Conservation (phyloP, 345 rosid genomes). For the Syzygium aromaticum region DNA sequence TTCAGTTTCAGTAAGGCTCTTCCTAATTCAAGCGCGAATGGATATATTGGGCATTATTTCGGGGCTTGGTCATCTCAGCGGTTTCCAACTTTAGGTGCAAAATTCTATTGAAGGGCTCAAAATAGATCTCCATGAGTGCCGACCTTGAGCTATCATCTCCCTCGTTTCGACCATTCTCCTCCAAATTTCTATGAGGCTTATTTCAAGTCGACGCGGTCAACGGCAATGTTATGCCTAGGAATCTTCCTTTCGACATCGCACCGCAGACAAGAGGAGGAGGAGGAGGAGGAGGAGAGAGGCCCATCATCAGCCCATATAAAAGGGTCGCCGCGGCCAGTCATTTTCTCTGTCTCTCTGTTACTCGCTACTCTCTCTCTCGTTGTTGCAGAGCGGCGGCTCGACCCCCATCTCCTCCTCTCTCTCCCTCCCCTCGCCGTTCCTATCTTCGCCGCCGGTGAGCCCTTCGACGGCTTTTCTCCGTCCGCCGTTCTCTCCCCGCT, state of each 20-base stretch:
- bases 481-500: not conserved
- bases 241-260: not conserved
- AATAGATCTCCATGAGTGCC: not conserved
- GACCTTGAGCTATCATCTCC: not conserved
- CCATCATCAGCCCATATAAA: not conserved
- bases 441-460: slow-evolving; percentile 16
- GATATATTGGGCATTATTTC: not conserved
- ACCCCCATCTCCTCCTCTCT: not conserved
- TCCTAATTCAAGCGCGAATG: not conserved
- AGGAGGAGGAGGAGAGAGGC: not conserved
- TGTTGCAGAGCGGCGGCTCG: slow-evolving; percentile 6
- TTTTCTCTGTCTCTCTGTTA: not conserved
- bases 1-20: accelerated
- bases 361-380: slow-evolving; percentile 1
- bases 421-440: not conserved
- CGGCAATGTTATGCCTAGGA: not conserved
- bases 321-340: accelerated
- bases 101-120: not conserved
- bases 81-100: not conserved
- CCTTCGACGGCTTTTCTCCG: not conserved
- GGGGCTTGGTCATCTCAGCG: not conserved
- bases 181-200: not conserved
- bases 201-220: not conserved
- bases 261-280: not conserved
- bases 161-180: not conserved